These are phyloP conservation scores for Juglanconis oblonga DNA, from an alignment of 2,329 filamentous ascomycete species.

Conservation along the genomic window DNA sequence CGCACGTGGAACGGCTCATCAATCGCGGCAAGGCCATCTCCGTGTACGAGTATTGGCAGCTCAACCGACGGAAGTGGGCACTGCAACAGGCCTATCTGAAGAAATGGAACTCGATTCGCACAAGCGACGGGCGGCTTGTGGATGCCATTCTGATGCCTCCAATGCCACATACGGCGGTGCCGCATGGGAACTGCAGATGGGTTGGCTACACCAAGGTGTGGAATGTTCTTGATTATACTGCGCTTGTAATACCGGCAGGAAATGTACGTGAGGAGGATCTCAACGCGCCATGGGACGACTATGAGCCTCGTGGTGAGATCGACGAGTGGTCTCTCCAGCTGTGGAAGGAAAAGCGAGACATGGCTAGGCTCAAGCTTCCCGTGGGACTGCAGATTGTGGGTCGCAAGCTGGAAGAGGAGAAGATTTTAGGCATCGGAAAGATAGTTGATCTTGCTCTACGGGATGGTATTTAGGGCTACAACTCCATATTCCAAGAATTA, in stretches of 20 bases:
- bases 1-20: slow-evolving; percentile 55
- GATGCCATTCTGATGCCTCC: slow-evolving; percentile 58
- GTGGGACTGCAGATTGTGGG: slow-evolving; percentile 53
- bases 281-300: slow-evolving; percentile 28
- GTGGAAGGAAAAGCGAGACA: slow-evolving; percentile 40
- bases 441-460: slow-evolving; percentile 26
- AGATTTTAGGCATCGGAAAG: slow-evolving; percentile 42
- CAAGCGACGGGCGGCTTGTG: slow-evolving; percentile 41
- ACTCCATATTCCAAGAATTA: too few relatives aligned
- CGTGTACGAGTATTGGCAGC: slow-evolving; percentile 65
- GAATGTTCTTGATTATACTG: slow-evolving; percentile 61
- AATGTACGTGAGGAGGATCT: slow-evolving; percentile 40
- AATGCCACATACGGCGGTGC: slow-evolving; percentile 58
- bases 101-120: slow-evolving; percentile 52
- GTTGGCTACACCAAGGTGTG: slow-evolving; percentile 61
- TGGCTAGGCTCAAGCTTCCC: slow-evolving; percentile 37
- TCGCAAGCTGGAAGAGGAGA: slow-evolving; percentile 52
- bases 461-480: too few relatives aligned
- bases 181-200: slow-evolving; percentile 38
- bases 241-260: slow-evolving; percentile 54
- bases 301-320: slow-evolving; percentile 45
- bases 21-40: slow-evolving; percentile 52
- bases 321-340: slow-evolving; percentile 51
- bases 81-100: slow-evolving; percentile 56
- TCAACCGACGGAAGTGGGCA: slow-evolving; percentile 55